phyloP scores from a whole-genome alignment of 352 stramenopile genomes.

The Globisporangium megalacanthum region DNA sequence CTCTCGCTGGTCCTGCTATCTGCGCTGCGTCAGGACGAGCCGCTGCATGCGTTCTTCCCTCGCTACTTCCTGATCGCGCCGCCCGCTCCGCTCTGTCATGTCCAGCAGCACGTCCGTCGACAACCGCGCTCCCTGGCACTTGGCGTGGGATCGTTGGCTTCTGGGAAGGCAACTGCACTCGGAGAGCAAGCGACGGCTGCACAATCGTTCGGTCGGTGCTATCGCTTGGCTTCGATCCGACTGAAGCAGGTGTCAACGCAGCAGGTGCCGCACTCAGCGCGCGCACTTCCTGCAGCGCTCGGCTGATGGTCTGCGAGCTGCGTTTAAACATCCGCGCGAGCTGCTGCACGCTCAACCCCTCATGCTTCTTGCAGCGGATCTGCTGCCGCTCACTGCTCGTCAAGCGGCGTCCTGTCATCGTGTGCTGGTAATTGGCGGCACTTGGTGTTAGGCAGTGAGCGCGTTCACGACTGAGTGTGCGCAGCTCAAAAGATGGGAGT shows the following conservation, averaged over 20 bases:
- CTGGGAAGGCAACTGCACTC: not conserved
- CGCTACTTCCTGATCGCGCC: not conserved
- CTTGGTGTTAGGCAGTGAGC: not conserved
- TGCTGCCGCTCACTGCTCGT: constrained; percentile 30
- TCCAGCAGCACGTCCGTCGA: not conserved
- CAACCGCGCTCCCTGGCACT: not conserved
- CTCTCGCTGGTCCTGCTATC: not conserved
- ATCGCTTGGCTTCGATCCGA: not conserved
- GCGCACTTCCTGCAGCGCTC: constrained; percentile 19
- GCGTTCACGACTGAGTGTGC: not conserved
- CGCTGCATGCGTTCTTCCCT: not conserved
- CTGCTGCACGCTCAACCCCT: constrained; percentile 26
- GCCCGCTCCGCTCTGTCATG: not conserved
- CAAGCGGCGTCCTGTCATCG: constrained; percentile 19
- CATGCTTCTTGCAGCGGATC: constrained; percentile 34
- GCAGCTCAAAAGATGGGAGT: not conserved
- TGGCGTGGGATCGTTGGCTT: not conserved
- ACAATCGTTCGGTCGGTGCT: not conserved
- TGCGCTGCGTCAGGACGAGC: not conserved
- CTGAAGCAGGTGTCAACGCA: not conserved
- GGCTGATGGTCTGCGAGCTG: constrained; percentile 37
- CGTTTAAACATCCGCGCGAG: constrained; percentile 30
- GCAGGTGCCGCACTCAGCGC: not conserved
- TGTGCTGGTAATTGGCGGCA: too few relatives aligned
- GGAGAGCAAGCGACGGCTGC: not conserved